These are phyloP conservation scores for Alnus rubra DNA, from an alignment of 306 rosid genomes.

Conservation along the genomic window DNA sequence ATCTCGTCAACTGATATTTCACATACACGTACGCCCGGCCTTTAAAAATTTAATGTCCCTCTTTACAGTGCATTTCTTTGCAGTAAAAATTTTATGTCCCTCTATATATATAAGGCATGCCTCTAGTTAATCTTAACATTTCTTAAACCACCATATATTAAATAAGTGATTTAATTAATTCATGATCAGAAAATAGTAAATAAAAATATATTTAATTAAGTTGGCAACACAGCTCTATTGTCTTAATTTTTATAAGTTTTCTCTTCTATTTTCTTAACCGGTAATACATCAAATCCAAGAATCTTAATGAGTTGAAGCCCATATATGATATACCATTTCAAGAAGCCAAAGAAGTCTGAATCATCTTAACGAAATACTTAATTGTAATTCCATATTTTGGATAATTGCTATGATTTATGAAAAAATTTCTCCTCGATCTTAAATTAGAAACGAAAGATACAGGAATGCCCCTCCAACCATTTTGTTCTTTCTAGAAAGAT, in stretches of 20 bases:
- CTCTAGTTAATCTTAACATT: too few species aligned
- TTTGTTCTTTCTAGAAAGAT: constrained; percentile 33
- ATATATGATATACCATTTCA: background rate
- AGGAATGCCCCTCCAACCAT: background rate
- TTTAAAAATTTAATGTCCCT: too few species aligned
- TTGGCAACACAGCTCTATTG: background rate
- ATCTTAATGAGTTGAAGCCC: background rate
- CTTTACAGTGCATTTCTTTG: too few species aligned
- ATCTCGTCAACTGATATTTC: too few species aligned
- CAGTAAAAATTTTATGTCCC: too few species aligned
- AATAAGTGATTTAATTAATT: too few species aligned
- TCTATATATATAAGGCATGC: too few species aligned
- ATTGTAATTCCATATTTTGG: background rate
- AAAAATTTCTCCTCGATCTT: background rate
- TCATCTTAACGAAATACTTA: background rate
- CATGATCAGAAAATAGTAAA: too few species aligned
- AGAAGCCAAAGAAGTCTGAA: background rate
- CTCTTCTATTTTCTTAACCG: background rate
- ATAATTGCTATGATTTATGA: background rate
- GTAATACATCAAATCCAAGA: background rate
- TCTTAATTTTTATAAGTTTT: background rate
- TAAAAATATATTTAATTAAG: background rate
- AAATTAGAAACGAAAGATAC: too few species aligned
- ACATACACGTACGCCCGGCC: too few species aligned
- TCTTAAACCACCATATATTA: too few species aligned